phyloP scores from a whole-genome alignment of 2,329 filamentous ascomycete species.

The Thermothelomyces thermophilus region DNA sequence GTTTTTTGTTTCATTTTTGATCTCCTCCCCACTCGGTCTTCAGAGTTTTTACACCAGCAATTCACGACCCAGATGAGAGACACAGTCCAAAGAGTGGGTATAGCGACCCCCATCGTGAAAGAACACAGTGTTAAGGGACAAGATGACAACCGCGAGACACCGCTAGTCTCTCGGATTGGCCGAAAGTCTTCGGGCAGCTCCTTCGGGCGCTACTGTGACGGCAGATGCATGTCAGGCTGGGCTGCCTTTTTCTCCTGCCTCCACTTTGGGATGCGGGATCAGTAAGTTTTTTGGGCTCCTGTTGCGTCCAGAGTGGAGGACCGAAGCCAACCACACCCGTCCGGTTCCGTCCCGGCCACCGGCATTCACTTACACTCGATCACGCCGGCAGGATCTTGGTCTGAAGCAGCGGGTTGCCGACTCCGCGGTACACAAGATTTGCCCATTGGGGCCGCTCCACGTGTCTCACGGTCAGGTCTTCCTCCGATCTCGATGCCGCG shows the following conservation, averaged over 20 bases:
- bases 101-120: no score
- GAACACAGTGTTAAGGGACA: no score
- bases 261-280: not conserved
- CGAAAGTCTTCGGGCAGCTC: slow-evolving; percentile 11
- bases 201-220: slow-evolving; percentile 3
- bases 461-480: slow-evolving; percentile 17
- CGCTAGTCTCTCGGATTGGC: not conserved
- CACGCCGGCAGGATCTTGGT: slow-evolving; percentile 14
- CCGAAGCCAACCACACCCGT: not conserved
- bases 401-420: not conserved
- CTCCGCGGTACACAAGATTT: slow-evolving; percentile 1
- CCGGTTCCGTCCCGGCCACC: not conserved
- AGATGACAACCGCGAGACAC: not conserved
- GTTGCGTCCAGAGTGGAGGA: not conserved
- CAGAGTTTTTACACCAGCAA: not conserved
- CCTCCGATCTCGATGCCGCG: slow-evolving; percentile 19
- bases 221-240: slow-evolving; percentile 8
- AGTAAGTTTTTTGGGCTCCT: not conserved
- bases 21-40: not conserved
- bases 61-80: not conserved
- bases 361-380: not conserved
- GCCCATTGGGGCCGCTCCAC: slow-evolving; percentile 22
- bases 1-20: no score
- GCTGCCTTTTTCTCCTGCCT: not conserved
- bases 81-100: not conserved